Base-by-base conservation (phyloP, 2,329 filamentous ascomycete genomes). In the Pyrenophora seminiperda region DNA sequence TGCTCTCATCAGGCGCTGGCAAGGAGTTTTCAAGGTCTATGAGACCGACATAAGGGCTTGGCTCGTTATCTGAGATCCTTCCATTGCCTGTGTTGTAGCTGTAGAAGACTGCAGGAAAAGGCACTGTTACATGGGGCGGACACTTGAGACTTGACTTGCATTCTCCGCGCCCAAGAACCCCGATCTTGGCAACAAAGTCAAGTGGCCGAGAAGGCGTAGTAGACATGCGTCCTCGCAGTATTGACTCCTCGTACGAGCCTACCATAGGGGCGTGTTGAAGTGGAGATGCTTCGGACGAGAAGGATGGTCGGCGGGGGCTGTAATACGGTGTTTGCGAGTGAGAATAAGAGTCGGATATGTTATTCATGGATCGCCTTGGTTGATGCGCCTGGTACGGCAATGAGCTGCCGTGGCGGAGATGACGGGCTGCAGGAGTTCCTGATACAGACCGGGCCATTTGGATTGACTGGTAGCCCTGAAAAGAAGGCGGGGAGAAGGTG, bases 211-310 rank as follows among this genome's bases (percentile, higher is more conserved):
- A 97, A 0, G 94, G 93, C 2, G 87, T 94, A 1, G 92, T 97
- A 20, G 94, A 97, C 94, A 99, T 99, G 55, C 94, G 85, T 31
- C 94, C 94, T 38, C 91, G 86, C 2, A 99, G 78, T 53, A 99
- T 97, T 20, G 91, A 97, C 75, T 99, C 94, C 73, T 99, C 94
- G 62, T 97, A 99, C 1, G 93, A 97, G 2, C 94, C 94, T 2
- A 97, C 93, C 89, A 99, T 95, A 3, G 92, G 92, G 7, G 93
- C 92, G 73, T 95, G 91, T 48, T 93, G 89, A 20, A 94, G 77
- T 3, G 90, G 87, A 2, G 90, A 91, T 2, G 80, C 76, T 37
- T 96, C 92, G 0, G 87, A 85, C 13, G 83, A 81, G 37, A 90
- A 78, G 0, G 92, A 97, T 0, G 87, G 86, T 34, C 91, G 81